Conservation (phyloP, 192 early-diverging fungal species). For the Gaertneriomyces sp. region DNA sequence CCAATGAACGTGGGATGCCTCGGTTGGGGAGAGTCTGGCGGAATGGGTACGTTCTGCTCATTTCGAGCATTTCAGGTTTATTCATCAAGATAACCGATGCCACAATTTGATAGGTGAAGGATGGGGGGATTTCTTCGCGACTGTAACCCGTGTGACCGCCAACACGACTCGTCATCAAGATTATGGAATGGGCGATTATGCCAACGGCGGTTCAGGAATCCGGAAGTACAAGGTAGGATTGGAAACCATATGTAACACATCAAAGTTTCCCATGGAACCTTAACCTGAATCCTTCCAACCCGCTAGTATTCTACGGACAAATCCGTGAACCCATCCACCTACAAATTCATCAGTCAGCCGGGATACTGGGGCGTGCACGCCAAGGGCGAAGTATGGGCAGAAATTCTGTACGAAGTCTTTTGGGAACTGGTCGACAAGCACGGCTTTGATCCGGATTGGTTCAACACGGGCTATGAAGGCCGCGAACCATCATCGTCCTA, state of each 20-base stretch:
- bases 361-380: conserved; percentile 91
- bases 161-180: conserved; percentile 53
- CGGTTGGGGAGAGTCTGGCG: conserved; percentile 81
- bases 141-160: conserved; percentile 61
- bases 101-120: conserved; percentile 61
- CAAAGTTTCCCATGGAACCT: not conserved
- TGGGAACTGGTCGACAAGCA: conserved; percentile 56
- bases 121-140: conserved; percentile 92
- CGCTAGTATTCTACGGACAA: conserved; percentile 71
- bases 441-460: conserved; percentile 52
- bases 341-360: conserved; percentile 68
- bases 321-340: conserved; percentile 76
- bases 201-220: conserved; percentile 84
- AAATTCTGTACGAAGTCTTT: conserved; percentile 79
- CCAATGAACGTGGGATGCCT: conserved; percentile 86
- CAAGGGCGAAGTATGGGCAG: conserved; percentile 92
- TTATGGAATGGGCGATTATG: conserved; percentile 78
- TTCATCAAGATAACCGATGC: conserved; percentile 40
- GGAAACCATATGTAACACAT: conserved; percentile 7
- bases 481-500: conserved; percentile 3
- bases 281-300: not conserved
- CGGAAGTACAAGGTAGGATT: conserved; percentile 60
- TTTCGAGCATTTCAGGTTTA: not conserved
- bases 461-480: conserved; percentile 23
- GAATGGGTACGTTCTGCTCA: conserved; percentile 22